Base-by-base conservation (phyloP, 768 basidiomycete genomes). In the Hysterangium stoloniferum region DNA sequence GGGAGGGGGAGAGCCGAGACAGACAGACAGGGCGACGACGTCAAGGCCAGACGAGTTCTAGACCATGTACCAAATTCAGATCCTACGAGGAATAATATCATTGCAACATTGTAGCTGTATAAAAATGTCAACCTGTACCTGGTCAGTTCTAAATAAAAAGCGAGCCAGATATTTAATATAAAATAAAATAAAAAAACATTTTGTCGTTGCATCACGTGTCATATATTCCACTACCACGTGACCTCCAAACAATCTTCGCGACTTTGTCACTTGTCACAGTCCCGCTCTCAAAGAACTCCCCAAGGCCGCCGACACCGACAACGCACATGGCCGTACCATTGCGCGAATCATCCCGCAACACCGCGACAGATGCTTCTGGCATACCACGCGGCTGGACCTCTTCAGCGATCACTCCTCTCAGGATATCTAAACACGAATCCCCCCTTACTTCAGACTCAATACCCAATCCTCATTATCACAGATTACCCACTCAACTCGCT, bases 401-500 rank as follows among this genome's bases (percentile, higher is more conserved):
- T 20, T 40, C 48, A 28, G 27, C 34, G 4, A 50, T 38, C 17
- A 40, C 19, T 19, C 48, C 48, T 17, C 33, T 42, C 12, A 25
- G 48, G 28, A 29, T 50, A 28, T 38, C 48, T 28, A 50, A 42
- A 32, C 48, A 42, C 28, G 48, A 50, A n/a, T 50, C 48, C 15
- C 27, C 37, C 22, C 37, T 50, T 17, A 50, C 48, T 7, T 41
- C 48, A 17, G 40, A 31, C 31, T 20, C 48, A 6, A 25, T 50
- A 13, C 37, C 48, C 7, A 50, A 50, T 31, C 35, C 19, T 20
- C 48, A 40, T 17, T 50, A 24, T 40, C 37, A 50, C 24, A 50
- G 29, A 73, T 69, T 40, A 70, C 78, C 38, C 64, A 67, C n/a
- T 66, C 47, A 44, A 17, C 55, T 88, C 38, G 79, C 81, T 42